Evolutionary conservation across 768 basidiomycete species (phyloP).

Genomic region (Sarcodon sp.): DNA sequence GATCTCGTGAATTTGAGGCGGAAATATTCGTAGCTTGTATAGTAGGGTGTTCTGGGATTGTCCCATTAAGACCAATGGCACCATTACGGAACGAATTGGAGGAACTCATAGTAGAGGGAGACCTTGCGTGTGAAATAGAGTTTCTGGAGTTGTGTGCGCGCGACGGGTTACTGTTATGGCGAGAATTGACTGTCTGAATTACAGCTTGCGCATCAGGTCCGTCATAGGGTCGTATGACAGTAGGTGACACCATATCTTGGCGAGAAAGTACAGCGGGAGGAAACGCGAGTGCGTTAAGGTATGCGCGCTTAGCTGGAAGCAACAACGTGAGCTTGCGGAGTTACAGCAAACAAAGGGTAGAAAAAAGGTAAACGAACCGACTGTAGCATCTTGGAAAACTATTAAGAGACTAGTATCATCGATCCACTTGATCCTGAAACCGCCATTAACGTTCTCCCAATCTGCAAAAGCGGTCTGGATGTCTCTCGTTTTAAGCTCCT

Average conservation of each 20-base stretch:
- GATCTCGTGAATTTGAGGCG: slow-evolving; percentile 15
- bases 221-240: slow-evolving; percentile 79
- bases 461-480: slow-evolving; percentile 85
- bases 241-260: slow-evolving; percentile 31
- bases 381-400: slow-evolving; percentile 83
- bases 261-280: slow-evolving; percentile 56
- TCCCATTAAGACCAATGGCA: slow-evolving; percentile 16
- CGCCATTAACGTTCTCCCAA: slow-evolving; percentile 76
- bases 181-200: slow-evolving; percentile 73
- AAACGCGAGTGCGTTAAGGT: slow-evolving; percentile 78
- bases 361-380: slow-evolving; percentile 49
- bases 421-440: slow-evolving; percentile 98
- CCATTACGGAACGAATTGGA: slow-evolving; percentile 11
- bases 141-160: slow-evolving; percentile 59
- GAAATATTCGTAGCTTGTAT: slow-evolving; percentile 8
- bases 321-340: neutral
- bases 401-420: slow-evolving; percentile 94
- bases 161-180: slow-evolving; percentile 47
- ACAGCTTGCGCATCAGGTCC: slow-evolving; percentile 83
- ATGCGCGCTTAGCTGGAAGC: slow-evolving; percentile 82
- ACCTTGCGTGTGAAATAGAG: slow-evolving; percentile 17
- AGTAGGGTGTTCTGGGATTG: slow-evolving; percentile 3
- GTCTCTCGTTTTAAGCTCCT: slow-evolving; percentile 96
- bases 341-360: neutral
- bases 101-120: slow-evolving; percentile 2